These are phyloP conservation scores for Eutrema heterophyllum DNA, from an alignment of 345 rosid species.

Conservation along the genomic window DNA sequence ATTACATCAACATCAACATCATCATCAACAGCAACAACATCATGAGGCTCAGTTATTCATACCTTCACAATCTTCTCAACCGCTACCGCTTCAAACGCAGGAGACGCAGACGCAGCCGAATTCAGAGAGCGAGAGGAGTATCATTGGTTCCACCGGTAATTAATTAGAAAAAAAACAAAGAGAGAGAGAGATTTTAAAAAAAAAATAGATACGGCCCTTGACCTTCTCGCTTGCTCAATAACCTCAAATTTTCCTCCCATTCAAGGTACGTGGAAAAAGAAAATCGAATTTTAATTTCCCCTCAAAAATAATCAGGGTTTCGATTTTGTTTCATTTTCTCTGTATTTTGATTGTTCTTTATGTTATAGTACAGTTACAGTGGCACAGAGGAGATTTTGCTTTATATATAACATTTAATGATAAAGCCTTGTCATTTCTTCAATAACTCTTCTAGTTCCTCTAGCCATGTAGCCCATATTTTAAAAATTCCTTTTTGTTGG, in stretches of 20 bases:
- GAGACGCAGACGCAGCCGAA: conserved; percentile 41
- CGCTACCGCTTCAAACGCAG: conserved; percentile 30
- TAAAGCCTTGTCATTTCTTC: conserved; percentile 30
- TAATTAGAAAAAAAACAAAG: not conserved
- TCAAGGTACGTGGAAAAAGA: conserved; percentile 10
- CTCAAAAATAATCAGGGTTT: not conserved
- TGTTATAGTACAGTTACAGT: conserved; percentile 9
- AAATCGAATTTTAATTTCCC: not conserved
- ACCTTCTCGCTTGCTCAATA: conserved; percentile 17
- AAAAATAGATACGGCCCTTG: conserved; percentile 2
- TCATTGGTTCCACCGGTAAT: conserved; percentile 37
- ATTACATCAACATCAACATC: conserved; percentile 30
- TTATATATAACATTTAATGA: conserved; percentile 25
- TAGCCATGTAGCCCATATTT: not conserved
- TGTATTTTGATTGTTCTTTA: conserved; percentile 22
- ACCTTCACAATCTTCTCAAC: conserved; percentile 30
- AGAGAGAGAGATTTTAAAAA: not conserved
- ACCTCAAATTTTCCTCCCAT: not conserved
- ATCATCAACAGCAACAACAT: conserved; percentile 12
- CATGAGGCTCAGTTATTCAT: conserved; percentile 23
- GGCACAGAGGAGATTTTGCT: conserved; percentile 15
- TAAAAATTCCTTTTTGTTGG: conserved; percentile 21
- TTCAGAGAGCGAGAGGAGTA: conserved; percentile 44
- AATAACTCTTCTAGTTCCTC: not conserved
- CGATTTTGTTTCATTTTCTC: not conserved